phyloP scores from a whole-genome alignment of 2,329 filamentous ascomycete species.

The Dichotomopilus funicola region DNA sequence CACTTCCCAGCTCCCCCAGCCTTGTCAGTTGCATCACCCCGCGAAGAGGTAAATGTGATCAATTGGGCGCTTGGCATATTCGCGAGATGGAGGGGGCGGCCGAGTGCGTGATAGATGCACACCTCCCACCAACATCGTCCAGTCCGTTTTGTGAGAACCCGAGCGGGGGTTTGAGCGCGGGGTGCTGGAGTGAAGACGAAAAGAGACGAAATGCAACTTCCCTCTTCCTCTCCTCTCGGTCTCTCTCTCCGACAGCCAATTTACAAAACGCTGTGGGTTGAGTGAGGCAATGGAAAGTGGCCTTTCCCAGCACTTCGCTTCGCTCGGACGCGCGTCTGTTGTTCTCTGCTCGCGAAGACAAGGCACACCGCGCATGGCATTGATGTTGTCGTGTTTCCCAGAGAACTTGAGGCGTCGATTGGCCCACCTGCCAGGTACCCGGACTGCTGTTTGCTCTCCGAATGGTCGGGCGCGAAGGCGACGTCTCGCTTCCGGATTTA shows the following conservation, averaged over 20 bases:
- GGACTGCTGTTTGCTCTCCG: neutral
- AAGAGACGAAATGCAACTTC: too few relatives aligned
- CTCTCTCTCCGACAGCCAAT: too few relatives aligned
- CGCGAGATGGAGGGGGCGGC: too few relatives aligned
- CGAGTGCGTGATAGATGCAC: neutral
- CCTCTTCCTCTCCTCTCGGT: too few relatives aligned
- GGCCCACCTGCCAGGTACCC: slow-evolving; percentile 11
- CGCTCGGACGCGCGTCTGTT: neutral
- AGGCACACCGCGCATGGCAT: slow-evolving; percentile 1
- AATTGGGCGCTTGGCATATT: neutral
- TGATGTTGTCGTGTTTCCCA: neutral
- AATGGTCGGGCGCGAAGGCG: neutral
- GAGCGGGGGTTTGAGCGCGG: too few relatives aligned
- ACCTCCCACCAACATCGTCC: neutral
- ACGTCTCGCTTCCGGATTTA: slow-evolving; percentile 3
- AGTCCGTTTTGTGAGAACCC: too few relatives aligned
- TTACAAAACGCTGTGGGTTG: too few relatives aligned
- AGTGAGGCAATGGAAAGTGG: too few relatives aligned
- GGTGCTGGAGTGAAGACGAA: too few relatives aligned
- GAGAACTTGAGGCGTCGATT: neutral
- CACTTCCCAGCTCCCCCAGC: too few relatives aligned
- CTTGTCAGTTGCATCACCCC: too few relatives aligned
- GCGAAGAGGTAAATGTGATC: neutral
- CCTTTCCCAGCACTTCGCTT: neutral
- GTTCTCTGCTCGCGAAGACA: neutral